Evolutionary conservation across 768 basidiomycete species (phyloP).

Genomic region (Naganishia vishniacii): DNA sequence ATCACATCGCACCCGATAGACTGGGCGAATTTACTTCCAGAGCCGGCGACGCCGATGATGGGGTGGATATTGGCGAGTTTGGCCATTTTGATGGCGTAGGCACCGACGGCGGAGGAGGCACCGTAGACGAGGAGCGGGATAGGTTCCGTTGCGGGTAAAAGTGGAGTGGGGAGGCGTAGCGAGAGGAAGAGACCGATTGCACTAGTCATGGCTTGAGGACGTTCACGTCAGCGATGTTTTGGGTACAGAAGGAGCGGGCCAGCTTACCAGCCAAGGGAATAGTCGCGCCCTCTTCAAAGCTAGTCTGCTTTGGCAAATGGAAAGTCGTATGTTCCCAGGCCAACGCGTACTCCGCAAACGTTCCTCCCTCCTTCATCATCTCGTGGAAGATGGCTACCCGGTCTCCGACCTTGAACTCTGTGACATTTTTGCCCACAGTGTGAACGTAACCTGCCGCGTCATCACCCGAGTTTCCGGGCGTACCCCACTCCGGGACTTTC

Average conservation of each 20-base stretch:
- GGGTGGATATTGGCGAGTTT: conserved; percentile 27
- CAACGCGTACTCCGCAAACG: conserved; percentile 25
- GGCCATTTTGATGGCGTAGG: conserved; percentile 29
- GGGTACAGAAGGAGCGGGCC: too few relatives aligned
- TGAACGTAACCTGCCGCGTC: conserved; percentile 25
- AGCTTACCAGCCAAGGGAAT: conserved; percentile 23
- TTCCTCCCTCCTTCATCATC: conserved; percentile 17
- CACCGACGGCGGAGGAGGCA: conserved; percentile 24
- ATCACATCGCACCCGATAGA: conserved; percentile 20
- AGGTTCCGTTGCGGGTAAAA: conserved; percentile 17
- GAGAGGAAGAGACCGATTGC: conserved; percentile 14
- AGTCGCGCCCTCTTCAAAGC: conserved; percentile 26
- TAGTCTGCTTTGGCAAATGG: conserved; percentile 12
- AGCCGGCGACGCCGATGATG: conserved; percentile 28
- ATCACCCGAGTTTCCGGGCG: conserved; percentile 23
- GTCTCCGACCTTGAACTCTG: conserved; percentile 27
- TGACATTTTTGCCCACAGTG: conserved; percentile 24
- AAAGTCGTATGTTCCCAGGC: conserved; percentile 22
- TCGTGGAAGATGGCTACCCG: conserved; percentile 29
- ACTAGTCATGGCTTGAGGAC: not conserved
- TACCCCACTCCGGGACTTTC: conserved; percentile 11
- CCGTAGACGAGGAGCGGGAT: conserved; percentile 27
- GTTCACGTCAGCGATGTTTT: not conserved
- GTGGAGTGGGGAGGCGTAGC: conserved; percentile 19
- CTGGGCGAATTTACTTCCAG: conserved; percentile 8